Evolutionary conservation across 2,329 filamentous ascomycete species (phyloP), one percentile per base, ranked within the genome.

Genomic region (Fusarium globosum): DNA sequence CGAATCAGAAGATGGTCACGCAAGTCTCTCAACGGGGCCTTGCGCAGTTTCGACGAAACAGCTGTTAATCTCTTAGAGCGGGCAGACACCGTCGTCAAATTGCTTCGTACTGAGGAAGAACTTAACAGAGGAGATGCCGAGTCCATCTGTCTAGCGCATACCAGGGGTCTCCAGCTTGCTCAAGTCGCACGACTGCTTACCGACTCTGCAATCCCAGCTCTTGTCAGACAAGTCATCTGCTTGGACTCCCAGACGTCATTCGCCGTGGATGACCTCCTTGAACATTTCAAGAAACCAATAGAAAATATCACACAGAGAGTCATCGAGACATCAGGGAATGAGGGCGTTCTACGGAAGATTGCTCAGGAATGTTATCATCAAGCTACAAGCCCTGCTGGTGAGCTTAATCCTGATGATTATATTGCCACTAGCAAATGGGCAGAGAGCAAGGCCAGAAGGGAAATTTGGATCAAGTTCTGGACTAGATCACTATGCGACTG

Each of bases 371-470:
- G 35, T 6, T 41, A 60, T n/a, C 9, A 10, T 2, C 15, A 60
- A 4, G 57, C 57, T 23, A 1, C 2, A 0, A 59, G 28, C 0
- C 7, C 46, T 10, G 0, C 21, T 13, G 56, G 56, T 0, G 11
- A 49, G 11, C 56, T 59, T 3, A 13, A 28, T 4, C 43, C 9
- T 0, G 43, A 16, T 2, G 16, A 30, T 2, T 48, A 30, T 4
- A 28, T n/a, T 48, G 26, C 18, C 3, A 28, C 4, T 8, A 5
- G 26, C 14, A 12, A 30, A 11, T 2, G 0, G 13, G 1, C 5
- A 16, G 3, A 16, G 6, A 16, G 6, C 4, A 3, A 7, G 12
- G 9, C n/a, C 4, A 16, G n/a, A 48, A 12, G 10, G 2, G 7
- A 33, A 12, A 1, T 26, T 7, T 59, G 61, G 61, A 11, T 5